phyloP scores from a whole-genome alignment of 768 basidiomycete genomes.

The Mycena galericulata region DNA sequence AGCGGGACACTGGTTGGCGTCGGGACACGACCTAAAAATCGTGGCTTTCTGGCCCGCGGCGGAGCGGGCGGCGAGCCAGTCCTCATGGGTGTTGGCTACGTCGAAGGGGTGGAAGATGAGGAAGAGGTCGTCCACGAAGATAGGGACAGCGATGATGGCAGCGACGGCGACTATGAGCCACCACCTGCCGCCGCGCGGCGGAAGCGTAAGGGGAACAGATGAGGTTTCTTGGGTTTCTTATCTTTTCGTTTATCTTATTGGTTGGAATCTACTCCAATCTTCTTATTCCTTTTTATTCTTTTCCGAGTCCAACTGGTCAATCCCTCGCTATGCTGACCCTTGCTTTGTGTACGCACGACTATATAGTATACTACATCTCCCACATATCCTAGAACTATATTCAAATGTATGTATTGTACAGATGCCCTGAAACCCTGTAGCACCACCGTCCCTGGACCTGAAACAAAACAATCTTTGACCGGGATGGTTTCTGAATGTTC shows the following conservation, averaged over 20 bases:
- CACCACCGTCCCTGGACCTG: too few relatives aligned
- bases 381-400: not conserved
- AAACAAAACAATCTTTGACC: too few relatives aligned
- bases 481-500: too few relatives aligned
- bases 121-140: constrained; percentile 38
- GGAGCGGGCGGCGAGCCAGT: constrained; percentile 80
- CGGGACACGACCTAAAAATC: constrained; percentile 64
- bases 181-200: constrained; percentile 13
- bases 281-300: too few relatives aligned
- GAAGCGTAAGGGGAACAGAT: constrained; percentile 4
- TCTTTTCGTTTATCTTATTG: not conserved
- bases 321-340: constrained; percentile 16
- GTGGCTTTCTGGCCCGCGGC: constrained; percentile 79
- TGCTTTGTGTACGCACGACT: constrained; percentile 24
- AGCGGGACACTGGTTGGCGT: constrained; percentile 64
- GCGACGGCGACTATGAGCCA: constrained; percentile 34
- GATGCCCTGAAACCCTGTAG: constrained; percentile 8
- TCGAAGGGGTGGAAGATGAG: constrained; percentile 62
- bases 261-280: too few relatives aligned
- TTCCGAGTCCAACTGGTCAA: not conserved
- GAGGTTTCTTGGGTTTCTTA: constrained; percentile 1
- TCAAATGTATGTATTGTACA: not conserved
- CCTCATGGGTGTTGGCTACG: constrained; percentile 77
- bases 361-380: not conserved
- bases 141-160: constrained; percentile 29